Evolutionary conservation across 164 flowering plant species (phyloP).

Genomic region (Houttuynia cordata): DNA sequence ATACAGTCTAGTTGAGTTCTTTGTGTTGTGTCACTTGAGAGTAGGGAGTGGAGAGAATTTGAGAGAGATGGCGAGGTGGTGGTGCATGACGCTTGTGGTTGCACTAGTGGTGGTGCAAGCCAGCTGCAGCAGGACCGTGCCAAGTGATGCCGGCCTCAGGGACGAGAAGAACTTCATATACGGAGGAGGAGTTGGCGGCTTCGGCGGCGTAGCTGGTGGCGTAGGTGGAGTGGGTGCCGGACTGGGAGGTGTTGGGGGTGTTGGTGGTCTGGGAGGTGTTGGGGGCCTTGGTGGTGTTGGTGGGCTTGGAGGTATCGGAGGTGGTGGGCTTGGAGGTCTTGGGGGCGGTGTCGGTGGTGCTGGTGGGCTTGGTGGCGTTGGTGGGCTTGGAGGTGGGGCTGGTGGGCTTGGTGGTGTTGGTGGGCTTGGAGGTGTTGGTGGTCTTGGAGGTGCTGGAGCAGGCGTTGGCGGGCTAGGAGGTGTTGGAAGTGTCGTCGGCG

Average conservation of each 20-base stretch:
- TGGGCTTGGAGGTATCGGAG: neutral
- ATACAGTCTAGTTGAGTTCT: neutral
- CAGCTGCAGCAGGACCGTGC: slow-evolving; percentile 2
- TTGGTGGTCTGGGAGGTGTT: neutral
- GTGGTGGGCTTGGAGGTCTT: slow-evolving; percentile 1
- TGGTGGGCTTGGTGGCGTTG: slow-evolving; percentile 1
- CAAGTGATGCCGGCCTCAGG: slow-evolving; percentile 6
- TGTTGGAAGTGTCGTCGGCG: slow-evolving; percentile 4
- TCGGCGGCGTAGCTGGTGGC: neutral
- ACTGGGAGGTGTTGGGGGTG: neutral
- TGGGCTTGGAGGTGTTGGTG: slow-evolving; percentile 6
- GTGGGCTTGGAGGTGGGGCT: neutral
- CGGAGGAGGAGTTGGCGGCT: neutral
- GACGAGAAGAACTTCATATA: slow-evolving; percentile 8
- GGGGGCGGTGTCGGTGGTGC: neutral
- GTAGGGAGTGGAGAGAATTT: neutral
- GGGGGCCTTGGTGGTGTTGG: slow-evolving; percentile 2
- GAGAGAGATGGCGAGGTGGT: slow-evolving; percentile 4
- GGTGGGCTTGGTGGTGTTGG: slow-evolving; percentile 5
- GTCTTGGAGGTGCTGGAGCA: slow-evolving; percentile 3
- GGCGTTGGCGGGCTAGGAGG: slow-evolving; percentile 6
- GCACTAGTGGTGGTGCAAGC: slow-evolving; percentile 1
- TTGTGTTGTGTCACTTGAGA: neutral
- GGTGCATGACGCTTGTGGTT: neutral
- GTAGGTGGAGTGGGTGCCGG: slow-evolving; percentile 1